Evolutionary conservation across 2,329 filamentous ascomycete species (phyloP).

Genomic region (Zalaria sp.): DNA sequence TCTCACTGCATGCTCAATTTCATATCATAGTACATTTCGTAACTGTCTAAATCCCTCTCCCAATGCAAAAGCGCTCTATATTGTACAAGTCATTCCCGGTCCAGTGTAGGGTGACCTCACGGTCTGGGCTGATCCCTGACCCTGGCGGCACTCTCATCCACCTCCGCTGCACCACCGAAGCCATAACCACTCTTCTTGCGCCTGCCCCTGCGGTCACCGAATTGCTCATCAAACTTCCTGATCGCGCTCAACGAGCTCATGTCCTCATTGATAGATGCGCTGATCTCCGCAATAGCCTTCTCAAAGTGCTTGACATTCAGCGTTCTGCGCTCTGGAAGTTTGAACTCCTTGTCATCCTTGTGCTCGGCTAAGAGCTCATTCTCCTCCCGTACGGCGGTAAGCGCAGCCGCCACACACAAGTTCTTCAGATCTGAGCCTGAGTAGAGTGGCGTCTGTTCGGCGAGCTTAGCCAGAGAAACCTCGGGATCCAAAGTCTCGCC

Average conservation of each 20-base stretch:
- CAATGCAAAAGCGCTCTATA: no score
- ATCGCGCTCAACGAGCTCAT: conserved; percentile 80
- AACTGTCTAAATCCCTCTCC: no score
- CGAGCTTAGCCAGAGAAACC: conserved; percentile 49
- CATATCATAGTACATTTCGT: no score
- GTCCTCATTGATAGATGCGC: conserved; percentile 83
- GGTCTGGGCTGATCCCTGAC: conserved; percentile 10
- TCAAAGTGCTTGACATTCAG: conserved; percentile 65
- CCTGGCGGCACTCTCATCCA: conserved; percentile 17
- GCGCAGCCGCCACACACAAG: conserved; percentile 62
- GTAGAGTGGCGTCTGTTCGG: conserved; percentile 58
- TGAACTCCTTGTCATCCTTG: conserved; percentile 28
- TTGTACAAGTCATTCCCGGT: no score
- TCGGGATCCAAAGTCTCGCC: conserved; percentile 48
- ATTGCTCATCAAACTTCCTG: conserved; percentile 90
- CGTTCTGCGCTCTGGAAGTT: conserved; percentile 54
- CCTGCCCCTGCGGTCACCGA: conserved; percentile 62
- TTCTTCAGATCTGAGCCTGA: conserved; percentile 78
- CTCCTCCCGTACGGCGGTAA: conserved; percentile 68
- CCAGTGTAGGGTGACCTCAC: neutral
- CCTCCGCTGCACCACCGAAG: conserved; percentile 7
- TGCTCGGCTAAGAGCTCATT: conserved; percentile 26
- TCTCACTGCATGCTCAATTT: no score
- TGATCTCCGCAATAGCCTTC: conserved; percentile 74
- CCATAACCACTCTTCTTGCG: conserved; percentile 24